A percentile compares a stretch with the other conserved stretches of the same genome.
Evolutionary conservation across 257 asterid genomes (phyloP).

Genomic region (Capsicum chinense): DNA sequence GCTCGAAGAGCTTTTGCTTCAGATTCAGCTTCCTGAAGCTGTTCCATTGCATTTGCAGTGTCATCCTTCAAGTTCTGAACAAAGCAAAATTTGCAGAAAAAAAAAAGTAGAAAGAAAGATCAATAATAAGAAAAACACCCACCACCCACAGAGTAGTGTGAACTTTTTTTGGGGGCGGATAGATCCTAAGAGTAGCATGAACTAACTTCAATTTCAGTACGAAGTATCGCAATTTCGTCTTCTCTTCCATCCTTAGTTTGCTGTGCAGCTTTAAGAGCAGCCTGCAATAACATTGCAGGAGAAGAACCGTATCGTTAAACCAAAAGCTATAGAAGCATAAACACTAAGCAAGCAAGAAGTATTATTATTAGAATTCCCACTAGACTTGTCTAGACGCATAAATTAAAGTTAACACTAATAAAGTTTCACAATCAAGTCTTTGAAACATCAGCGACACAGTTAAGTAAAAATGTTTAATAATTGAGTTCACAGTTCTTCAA

Average conservation of each 20-base stretch:
- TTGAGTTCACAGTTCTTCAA: slow-evolving; percentile 11
- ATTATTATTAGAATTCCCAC: neutral
- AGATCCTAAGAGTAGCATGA: slow-evolving; percentile 25
- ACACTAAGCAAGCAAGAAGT: slow-evolving; percentile 7
- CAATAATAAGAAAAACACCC: neutral
- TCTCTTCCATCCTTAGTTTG: slow-evolving; percentile 86
- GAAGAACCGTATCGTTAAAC: neutral
- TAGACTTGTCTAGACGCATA: slow-evolving; percentile 24
- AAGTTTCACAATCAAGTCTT: slow-evolving; percentile 12
- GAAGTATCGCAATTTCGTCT: slow-evolving; percentile 73
- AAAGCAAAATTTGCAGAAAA: slow-evolving; percentile 28
- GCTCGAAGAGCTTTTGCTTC: slow-evolving; percentile 90
- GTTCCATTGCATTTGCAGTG: slow-evolving; percentile 66
- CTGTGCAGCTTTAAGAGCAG: slow-evolving; percentile 86
- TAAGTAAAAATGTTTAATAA: neutral
- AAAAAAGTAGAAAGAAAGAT: slow-evolving; percentile 31
- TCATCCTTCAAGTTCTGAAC: slow-evolving; percentile 80
- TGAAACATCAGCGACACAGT: slow-evolving; percentile 18
- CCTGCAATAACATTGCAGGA: slow-evolving; percentile 50
- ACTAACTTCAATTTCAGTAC: slow-evolving; percentile 77
- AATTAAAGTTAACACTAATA: neutral
- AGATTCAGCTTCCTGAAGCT: slow-evolving; percentile 88
- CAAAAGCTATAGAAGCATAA: slow-evolving; percentile 29
- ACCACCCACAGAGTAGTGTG: slow-evolving; percentile 13
- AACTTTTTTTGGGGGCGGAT: neutral